Base-by-base conservation (phyloP, 202 grass and related monocot genomes). In the Eragrostis tef region DNA sequence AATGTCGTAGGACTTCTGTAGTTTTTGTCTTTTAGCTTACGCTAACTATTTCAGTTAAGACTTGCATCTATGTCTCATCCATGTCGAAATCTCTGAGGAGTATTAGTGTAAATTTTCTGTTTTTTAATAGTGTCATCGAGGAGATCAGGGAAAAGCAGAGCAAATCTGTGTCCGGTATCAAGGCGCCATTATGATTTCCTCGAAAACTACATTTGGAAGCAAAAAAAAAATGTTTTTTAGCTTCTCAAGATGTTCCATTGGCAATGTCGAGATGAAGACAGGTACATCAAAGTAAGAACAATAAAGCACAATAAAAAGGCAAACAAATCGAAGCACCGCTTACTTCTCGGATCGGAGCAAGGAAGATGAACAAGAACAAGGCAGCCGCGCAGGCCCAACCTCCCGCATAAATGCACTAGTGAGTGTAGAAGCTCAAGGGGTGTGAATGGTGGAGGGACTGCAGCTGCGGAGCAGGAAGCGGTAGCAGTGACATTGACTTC, bases 321-420 rank as follows among this genome's bases (percentile, higher is more conserved):
- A 52, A 74, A 67, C 6, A 36, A 27, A 61, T 61, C 17, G 52
- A 66, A 82, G 13, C 19, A 60, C 15, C 82, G 66, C 82, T 21
- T 78, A 79, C 79, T 47, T 83, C 13, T 90, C 75, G 84, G 78
- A 81, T 63, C 52, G 24, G 74, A 29, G 67, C 83, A 81, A 49
- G 65, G 57, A 53, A 27, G 22, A 50, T 46, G 64, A 27, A 2
- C 29, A 14, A 42, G 64, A 46, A 7, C 15, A 59, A 61, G 21
- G 61, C 12, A 13, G 11, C 8, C 11, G 21, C 44, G 15, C 51
- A 22, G 41, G 19, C 21, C 31, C 71, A 7, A 20, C n/a, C 19
- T 0, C 49, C n/a, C 9, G 77, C 49, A 13, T 31, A 66, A 74
- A 80, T 74, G 69, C 50, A 42, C 13, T 56, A 16, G 15, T 14